Base-by-base conservation (phyloP, 2,329 filamentous ascomycete species). In the Claviceps arundinis region DNA sequence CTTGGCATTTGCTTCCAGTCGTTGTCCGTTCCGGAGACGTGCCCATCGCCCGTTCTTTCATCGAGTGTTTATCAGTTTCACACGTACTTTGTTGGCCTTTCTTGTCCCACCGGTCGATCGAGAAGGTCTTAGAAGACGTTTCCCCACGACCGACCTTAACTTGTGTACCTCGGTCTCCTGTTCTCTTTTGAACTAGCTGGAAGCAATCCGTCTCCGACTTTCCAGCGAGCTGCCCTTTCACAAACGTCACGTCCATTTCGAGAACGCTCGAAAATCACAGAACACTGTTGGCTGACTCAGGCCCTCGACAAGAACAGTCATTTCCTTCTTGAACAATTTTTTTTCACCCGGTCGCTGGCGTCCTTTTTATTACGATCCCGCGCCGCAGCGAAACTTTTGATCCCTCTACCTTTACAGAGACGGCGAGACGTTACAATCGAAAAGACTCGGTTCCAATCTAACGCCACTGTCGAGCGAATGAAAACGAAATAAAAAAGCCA, bases 331-430 rank as follows among this genome's bases (percentile, higher is more conserved):
- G 22, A 42, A 37, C 49, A 34, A 64, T 61, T 61, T 62, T 61
- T 60, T 64, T 45, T 14, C 19, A 2, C 60, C n/a, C 26, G 76
- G 77, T 70, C 76, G 76, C 77, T 74, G 76, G 77, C 77, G 75
- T 76, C 76, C 76, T 74, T 69, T 50, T 50, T 34, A n/a, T 34
- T 62, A 73, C 68, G 61, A 62, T 60, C 58, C 58, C 34, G 13
- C 26, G 30, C 14, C 17, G 57, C 51, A 50, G 68, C 65, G 64
- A 65, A 34, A 64, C 63, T 54, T 55, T 54, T 56, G 61, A 55
- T 50, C 30, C 38, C 22, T 54, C 34, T 30, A 17, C 26, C 37
- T 26, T 17, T 22, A 26, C 41, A 24, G 24, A 16, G 37, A 37
- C 30, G 8, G 14, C 8, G 14, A n/a, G 19, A 17, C 26, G 16